Percentiles rank a stretch among this genome's conserved stretches.
phyloP scores from a whole-genome alignment of 1,139 yeast species.

The Pichia sp. region DNA sequence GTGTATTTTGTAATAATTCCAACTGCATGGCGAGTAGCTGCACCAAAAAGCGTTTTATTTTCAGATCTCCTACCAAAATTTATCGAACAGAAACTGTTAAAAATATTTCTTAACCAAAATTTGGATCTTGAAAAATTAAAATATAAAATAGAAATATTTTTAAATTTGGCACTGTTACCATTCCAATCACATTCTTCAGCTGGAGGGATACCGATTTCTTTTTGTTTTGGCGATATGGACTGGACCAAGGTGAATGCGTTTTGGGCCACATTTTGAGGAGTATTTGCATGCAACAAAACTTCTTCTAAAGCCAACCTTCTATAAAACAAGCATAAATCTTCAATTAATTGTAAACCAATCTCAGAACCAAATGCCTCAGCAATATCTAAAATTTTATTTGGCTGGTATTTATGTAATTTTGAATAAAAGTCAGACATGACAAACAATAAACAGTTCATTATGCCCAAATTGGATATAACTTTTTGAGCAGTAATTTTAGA shows the following conservation, averaged over 20 bases:
- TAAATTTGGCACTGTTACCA: conserved; percentile 48
- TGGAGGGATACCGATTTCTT: conserved; percentile 34
- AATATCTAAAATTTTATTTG: conserved; percentile 43
- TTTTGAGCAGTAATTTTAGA: conserved; percentile 10
- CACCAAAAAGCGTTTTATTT: conserved; percentile 25
- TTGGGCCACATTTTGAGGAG: conserved; percentile 44
- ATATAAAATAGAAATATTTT: conserved; percentile 55
- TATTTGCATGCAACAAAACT: conserved; percentile 38
- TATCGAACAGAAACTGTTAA: conserved; percentile 37
- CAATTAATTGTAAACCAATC: conserved; percentile 32
- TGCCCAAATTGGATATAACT: conserved; percentile 31
- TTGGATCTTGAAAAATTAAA: conserved; percentile 45
- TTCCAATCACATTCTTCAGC: conserved; percentile 32
- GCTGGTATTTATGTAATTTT: conserved; percentile 42
- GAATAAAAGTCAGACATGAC: conserved; percentile 46
- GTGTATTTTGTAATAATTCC: conserved; percentile 37
- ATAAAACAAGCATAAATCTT: conserved; percentile 40
- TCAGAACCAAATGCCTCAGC: conserved; percentile 40
- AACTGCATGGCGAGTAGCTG: conserved; percentile 38
- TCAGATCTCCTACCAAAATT: conserved; percentile 40
- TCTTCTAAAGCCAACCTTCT: conserved; percentile 54
- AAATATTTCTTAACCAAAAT: conserved; percentile 40
- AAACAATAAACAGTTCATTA: conserved; percentile 30
- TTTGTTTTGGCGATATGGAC: conserved; percentile 31
- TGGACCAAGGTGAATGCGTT: conserved; percentile 19